These are phyloP conservation scores for Leucoagaricus sp. DNA, from an alignment of 1,284 basidiomycete species.

Conservation along the genomic window DNA sequence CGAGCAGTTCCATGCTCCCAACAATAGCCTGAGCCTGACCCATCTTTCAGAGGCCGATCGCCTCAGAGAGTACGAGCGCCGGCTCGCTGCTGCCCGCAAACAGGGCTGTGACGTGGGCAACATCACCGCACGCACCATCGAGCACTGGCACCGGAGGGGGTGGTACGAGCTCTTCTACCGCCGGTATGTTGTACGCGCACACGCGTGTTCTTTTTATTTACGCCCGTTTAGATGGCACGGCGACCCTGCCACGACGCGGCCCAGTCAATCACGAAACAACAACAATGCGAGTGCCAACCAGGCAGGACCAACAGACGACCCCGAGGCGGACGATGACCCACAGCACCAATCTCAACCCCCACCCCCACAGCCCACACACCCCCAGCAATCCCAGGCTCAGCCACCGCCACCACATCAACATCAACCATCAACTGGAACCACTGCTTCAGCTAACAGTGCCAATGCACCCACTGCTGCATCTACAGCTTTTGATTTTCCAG, in stretches of 20 bases:
- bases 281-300: constrained; percentile 26
- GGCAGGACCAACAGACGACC: constrained; percentile 36
- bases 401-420: constrained; percentile 12
- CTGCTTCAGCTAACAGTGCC: background rate
- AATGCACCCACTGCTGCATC: background rate
- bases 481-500: constrained; percentile 5
- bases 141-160: constrained; percentile 72
- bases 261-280: constrained; percentile 37
- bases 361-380: constrained; percentile 18
- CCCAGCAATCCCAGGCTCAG: constrained; percentile 17
- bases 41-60: constrained; percentile 56
- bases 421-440: constrained; percentile 1
- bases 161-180: constrained; percentile 72
- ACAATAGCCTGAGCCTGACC: constrained; percentile 37
- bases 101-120: constrained; percentile 68
- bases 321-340: constrained; percentile 51
- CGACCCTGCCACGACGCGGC: constrained; percentile 56
- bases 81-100: constrained; percentile 60
- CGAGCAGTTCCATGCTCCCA: constrained; percentile 52
- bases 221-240: constrained; percentile 53
- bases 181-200: constrained; percentile 39
- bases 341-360: constrained; percentile 19
- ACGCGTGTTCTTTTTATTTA: background rate
- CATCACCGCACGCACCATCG: constrained; percentile 65
- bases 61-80: constrained; percentile 63